Percentiles rank a stretch among this genome's conserved stretches.
Evolutionary conservation across 139 green algal species (phyloP).

Genomic region (Yamagishiella unicocca): DNA sequence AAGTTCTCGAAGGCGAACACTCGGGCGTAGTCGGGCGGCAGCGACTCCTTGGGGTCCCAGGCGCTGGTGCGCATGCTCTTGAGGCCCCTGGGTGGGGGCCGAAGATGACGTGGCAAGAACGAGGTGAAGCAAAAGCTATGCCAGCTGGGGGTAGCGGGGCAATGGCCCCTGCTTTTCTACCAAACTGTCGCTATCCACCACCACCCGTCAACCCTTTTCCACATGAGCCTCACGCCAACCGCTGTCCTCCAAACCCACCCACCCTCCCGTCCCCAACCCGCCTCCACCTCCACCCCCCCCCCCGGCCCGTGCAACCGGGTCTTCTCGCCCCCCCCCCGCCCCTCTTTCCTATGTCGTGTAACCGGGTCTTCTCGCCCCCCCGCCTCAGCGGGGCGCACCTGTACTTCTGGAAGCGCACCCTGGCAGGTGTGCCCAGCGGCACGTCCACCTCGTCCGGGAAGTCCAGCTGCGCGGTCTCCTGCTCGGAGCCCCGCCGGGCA

Average conservation of each 20-base stretch:
- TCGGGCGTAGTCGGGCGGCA: slow-evolving; percentile 90
- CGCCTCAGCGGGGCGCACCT: slow-evolving; percentile 13
- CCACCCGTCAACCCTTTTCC: too few relatives aligned
- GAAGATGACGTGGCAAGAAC: too few relatives aligned
- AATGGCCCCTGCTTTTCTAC: too few relatives aligned
- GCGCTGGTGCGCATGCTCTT: slow-evolving; percentile 90
- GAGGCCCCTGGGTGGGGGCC: slow-evolving; percentile 84
- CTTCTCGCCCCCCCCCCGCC: too few relatives aligned
- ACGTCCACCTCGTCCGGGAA: slow-evolving; percentile 96
- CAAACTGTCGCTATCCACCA: too few relatives aligned
- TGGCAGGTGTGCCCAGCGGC: slow-evolving; percentile 75
- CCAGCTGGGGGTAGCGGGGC: too few relatives aligned
- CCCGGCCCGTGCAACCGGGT: too few relatives aligned
- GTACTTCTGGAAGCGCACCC: slow-evolving; percentile 73
- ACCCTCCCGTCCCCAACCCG: background rate
- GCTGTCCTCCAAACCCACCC: background rate
- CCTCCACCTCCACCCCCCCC: background rate
- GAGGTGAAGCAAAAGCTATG: too few relatives aligned
- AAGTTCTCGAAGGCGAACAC: slow-evolving; percentile 97
- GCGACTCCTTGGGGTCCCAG: slow-evolving; percentile 93
- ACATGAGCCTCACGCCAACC: background rate
- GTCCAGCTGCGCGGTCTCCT: slow-evolving; percentile 77
- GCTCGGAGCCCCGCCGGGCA: background rate
- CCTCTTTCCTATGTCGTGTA: too few relatives aligned
- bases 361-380: too few relatives aligned